A percentile compares a stretch with the other conserved stretches of the same genome.
Conservation (phyloP, 805 yeast species). For the Novakomyces olei region DNA sequence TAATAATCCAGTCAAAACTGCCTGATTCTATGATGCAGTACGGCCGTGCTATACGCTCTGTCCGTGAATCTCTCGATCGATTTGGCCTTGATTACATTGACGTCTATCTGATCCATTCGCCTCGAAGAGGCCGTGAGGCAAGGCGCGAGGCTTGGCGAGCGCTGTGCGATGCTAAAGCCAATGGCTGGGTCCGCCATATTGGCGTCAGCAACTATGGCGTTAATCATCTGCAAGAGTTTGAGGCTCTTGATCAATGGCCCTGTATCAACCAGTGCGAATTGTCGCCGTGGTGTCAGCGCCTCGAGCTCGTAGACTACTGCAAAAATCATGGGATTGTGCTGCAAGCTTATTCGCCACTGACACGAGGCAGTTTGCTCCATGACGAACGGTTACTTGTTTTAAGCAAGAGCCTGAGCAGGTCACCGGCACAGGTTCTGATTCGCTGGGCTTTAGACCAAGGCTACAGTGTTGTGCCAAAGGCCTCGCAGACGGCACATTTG, state of each 20-base stretch:
- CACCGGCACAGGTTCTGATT: constrained; percentile 26
- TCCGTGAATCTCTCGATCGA: constrained; percentile 29
- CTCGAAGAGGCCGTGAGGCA: constrained; percentile 11
- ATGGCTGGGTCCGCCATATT: constrained; percentile 28
- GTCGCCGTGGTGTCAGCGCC: constrained; percentile 28
- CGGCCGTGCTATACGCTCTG: constrained; percentile 32
- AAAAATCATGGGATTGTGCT: constrained; percentile 24
- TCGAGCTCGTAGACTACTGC: constrained; percentile 23
- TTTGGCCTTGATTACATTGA: constrained; percentile 51
- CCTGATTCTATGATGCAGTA: constrained; percentile 52
- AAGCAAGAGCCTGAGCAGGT: constrained; percentile 19
- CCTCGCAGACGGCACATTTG: constrained; percentile 29
- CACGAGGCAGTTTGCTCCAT: constrained; percentile 26
- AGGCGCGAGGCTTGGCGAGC: constrained; percentile 33
- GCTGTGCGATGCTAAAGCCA: constrained; percentile 31
- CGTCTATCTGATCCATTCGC: constrained; percentile 41
- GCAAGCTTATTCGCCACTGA: constrained; percentile 46
- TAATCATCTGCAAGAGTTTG: constrained; percentile 32
- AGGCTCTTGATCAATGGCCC: constrained; percentile 29
- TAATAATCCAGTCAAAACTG: constrained; percentile 46
- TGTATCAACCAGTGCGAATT: constrained; percentile 48
- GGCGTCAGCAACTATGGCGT: constrained; percentile 47
- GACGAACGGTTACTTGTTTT: constrained; percentile 16
- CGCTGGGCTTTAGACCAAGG: constrained; percentile 29
- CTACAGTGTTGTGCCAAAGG: constrained; percentile 42